A percentile compares a stretch with the other conserved stretches of the same genome.
phyloP scores from a whole-genome alignment of 768 basidiomycete genomes.

The Kondoa subrosea region DNA sequence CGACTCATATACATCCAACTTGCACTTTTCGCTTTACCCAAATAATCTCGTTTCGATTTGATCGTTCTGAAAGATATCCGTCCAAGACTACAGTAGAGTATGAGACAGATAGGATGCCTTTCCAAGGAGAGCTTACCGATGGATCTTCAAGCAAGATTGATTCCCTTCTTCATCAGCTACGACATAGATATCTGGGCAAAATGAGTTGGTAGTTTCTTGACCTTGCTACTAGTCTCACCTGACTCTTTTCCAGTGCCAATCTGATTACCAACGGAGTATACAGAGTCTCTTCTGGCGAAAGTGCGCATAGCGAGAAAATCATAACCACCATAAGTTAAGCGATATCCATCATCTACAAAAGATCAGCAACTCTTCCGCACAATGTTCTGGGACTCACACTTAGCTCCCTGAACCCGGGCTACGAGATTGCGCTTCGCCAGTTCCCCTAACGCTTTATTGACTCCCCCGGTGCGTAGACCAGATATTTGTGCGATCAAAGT shows the following conservation, averaged over 20 bases:
- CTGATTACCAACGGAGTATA: constrained; percentile 87
- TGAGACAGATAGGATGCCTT: not conserved
- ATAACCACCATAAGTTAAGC: constrained; percentile 95
- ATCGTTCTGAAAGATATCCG: constrained; percentile 95
- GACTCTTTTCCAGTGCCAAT: constrained; percentile 98
- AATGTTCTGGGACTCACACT: constrained; percentile 48
- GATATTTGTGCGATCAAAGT: constrained; percentile 79
- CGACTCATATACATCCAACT: constrained; percentile 99
- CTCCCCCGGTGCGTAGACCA: constrained; percentile 75
- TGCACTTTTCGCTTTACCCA: constrained; percentile 90
- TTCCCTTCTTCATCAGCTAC: constrained; percentile 70
- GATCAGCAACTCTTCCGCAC: not conserved
- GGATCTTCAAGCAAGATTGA: constrained; percentile 80
- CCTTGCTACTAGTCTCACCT: too few relatives aligned
- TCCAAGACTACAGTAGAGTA: constrained; percentile 47
- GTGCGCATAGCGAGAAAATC: constrained; percentile 90
- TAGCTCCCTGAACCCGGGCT: constrained; percentile 72
- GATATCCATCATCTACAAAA: constrained; percentile 75
- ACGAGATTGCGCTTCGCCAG: constrained; percentile 84
- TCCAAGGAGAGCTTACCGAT: constrained; percentile 44
- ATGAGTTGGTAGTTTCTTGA: too few relatives aligned
- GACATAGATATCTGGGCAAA: constrained; percentile 80
- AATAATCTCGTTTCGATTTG: constrained; percentile 88
- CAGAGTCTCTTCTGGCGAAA: constrained; percentile 69
- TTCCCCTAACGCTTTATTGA: constrained; percentile 77